These are phyloP conservation scores for Marchantia paleacea DNA, from an alignment of 225 moss, liverwort and hornwort genomes.

Conservation along the genomic window DNA sequence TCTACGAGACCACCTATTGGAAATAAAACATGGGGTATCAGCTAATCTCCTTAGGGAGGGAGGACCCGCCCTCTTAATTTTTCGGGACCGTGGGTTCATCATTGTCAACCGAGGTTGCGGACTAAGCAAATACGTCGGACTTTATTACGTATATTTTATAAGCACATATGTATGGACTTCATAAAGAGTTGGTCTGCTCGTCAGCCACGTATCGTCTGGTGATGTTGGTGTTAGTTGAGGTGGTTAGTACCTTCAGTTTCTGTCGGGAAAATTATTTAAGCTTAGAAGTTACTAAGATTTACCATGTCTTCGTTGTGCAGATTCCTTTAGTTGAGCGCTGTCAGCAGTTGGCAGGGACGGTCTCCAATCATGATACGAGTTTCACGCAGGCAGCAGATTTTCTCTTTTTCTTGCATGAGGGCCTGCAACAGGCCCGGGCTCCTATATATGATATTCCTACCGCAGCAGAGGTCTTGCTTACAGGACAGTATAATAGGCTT, in stretches of 20 bases:
- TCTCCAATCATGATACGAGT: slow-evolving; percentile 94
- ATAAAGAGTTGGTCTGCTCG: not conserved
- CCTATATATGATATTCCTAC: slow-evolving; percentile 90
- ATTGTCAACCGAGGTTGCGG: not conserved
- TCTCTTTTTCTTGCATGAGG: slow-evolving; percentile 94
- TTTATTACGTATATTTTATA: not conserved
- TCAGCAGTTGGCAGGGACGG: slow-evolving; percentile 95
- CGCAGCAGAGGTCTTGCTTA: slow-evolving; percentile 84
- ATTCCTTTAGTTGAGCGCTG: slow-evolving; percentile 96
- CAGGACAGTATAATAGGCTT: slow-evolving; percentile 73
- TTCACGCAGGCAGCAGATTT: slow-evolving; percentile 99
- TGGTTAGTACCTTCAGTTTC: not conserved
- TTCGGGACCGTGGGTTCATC: not conserved
- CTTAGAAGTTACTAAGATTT: not conserved
- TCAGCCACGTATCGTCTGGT: not conserved
- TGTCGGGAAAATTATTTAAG: not conserved
- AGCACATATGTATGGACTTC: too few species aligned
- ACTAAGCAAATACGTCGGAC: not conserved
- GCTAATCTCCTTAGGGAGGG: not conserved
- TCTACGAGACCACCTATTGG: not conserved
- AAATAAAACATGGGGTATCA: not conserved
- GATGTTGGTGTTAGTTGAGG: not conserved
- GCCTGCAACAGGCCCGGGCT: slow-evolving; percentile 91
- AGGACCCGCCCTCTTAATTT: not conserved
- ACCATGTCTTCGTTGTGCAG: slow-evolving; percentile 44